phyloP scores from a whole-genome alignment of 768 basidiomycete species.

The Pisolithus tinctorius region DNA sequence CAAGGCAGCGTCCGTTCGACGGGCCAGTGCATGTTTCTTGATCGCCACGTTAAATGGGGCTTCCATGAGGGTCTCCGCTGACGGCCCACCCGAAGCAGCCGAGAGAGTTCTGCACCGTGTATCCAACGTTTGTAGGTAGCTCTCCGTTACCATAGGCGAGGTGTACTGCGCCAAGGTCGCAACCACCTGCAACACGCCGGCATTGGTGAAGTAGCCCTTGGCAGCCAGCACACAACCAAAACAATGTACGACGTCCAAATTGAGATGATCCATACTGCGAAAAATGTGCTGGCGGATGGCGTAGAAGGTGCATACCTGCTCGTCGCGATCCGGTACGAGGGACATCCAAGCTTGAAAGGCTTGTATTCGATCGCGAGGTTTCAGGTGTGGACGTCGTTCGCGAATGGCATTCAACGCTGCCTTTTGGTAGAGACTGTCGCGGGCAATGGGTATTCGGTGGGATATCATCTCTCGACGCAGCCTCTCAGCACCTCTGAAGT shows the following conservation, averaged over 20 bases:
- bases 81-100: neutral
- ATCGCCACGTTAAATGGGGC: constrained; percentile 34
- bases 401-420: constrained; percentile 31
- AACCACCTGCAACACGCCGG: constrained; percentile 20
- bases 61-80: constrained; percentile 8
- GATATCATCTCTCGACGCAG: constrained; percentile 36
- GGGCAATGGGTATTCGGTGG: constrained; percentile 32
- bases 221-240: constrained; percentile 39
- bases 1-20: constrained; percentile 37
- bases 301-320: constrained; percentile 14
- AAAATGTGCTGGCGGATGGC: constrained; percentile 30
- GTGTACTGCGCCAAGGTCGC: constrained; percentile 40
- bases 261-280: constrained; percentile 18
- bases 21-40: constrained; percentile 32
- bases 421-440: constrained; percentile 28
- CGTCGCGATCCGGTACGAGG: constrained; percentile 31
- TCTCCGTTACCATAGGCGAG: constrained; percentile 22
- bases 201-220: constrained; percentile 37
- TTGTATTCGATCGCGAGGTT: constrained; percentile 12
- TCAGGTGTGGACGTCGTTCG: constrained; percentile 9
- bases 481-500: constrained; percentile 24
- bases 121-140: constrained; percentile 33
- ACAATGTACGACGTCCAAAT: constrained; percentile 32
- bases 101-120: constrained; percentile 9
- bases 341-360: constrained; percentile 38